Evolutionary conservation across 805 yeast species (phyloP).

Genomic region (Wickerhamomyces hampshirensis): DNA sequence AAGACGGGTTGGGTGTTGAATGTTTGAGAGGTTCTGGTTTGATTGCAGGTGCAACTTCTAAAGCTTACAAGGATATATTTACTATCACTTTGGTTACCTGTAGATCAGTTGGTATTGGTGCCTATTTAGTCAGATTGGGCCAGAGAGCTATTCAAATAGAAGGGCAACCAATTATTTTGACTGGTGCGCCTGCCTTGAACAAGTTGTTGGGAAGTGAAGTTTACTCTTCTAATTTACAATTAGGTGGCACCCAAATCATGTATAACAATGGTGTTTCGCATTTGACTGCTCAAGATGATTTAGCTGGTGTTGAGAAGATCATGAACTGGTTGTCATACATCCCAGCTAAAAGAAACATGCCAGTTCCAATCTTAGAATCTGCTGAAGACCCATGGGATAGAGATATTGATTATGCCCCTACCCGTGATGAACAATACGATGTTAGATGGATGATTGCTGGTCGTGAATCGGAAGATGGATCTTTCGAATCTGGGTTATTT

Average conservation of each 20-base stretch:
- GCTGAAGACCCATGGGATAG: slow-evolving; percentile 87
- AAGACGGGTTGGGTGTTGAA: slow-evolving; percentile 97
- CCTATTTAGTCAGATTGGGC: slow-evolving; percentile 95
- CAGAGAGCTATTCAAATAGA: slow-evolving; percentile 98
- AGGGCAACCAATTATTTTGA: slow-evolving; percentile 96
- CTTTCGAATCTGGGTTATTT: slow-evolving; percentile 81
- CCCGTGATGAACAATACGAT: slow-evolving; percentile 70
- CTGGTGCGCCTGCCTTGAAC: slow-evolving; percentile 99
- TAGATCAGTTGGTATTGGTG: slow-evolving; percentile 99
- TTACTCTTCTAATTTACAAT: slow-evolving; percentile 91
- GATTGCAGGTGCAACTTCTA: slow-evolving; percentile 97
- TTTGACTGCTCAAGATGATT: slow-evolving; percentile 92
- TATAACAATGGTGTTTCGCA: slow-evolving; percentile 98
- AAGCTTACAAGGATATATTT: slow-evolving; percentile 96
- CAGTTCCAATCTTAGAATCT: slow-evolving; percentile 82
- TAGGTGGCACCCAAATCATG: slow-evolving; percentile 99
- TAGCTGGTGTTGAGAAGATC: slow-evolving; percentile 93
- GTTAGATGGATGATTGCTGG: slow-evolving; percentile 96
- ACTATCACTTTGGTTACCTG: slow-evolving; percentile 98
- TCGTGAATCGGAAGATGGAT: slow-evolving; percentile 59
- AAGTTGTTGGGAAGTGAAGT: slow-evolving; percentile 96
- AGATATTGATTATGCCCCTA: slow-evolving; percentile 77
- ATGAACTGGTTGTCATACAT: slow-evolving; percentile 94
- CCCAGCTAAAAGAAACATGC: slow-evolving; percentile 85
- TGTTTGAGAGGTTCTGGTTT: slow-evolving; percentile 97